Evolutionary conservation across 768 basidiomycete species (phyloP).

Genomic region (Russula ochroleuca): DNA sequence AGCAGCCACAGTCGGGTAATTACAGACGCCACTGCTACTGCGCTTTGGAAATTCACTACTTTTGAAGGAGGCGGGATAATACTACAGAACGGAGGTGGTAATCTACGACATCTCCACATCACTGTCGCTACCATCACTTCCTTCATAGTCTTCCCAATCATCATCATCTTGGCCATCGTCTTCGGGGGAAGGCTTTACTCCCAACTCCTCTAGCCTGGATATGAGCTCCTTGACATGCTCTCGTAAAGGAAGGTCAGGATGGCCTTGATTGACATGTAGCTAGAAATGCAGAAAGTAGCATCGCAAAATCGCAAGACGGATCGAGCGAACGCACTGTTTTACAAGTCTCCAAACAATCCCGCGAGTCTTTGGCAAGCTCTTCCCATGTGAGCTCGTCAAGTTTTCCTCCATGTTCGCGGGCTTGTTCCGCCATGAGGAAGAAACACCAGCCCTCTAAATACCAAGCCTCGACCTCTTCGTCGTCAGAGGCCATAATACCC

Average conservation of each 20-base stretch:
- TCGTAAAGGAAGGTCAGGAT: conserved; percentile 71
- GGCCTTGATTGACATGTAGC: conserved; percentile 67
- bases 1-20: no score
- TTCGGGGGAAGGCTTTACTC: conserved; percentile 57
- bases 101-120: conserved; percentile 43
- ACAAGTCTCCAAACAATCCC: conserved; percentile 82
- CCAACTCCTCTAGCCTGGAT: conserved; percentile 57
- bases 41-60: conserved; percentile 2
- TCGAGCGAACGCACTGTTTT: conserved; percentile 50
- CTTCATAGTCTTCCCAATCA: conserved; percentile 63
- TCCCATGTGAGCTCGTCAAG: conserved; percentile 58
- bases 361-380: conserved; percentile 72
- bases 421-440: conserved; percentile 74
- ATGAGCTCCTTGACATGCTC: conserved; percentile 75
- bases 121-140: conserved; percentile 46
- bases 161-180: conserved; percentile 51
- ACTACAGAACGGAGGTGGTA: background rate
- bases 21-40: no score
- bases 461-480: conserved; percentile 87
- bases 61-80: background rate
- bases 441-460: conserved; percentile 95
- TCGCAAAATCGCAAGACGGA: conserved; percentile 1
- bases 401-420: conserved; percentile 48
- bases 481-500: conserved; percentile 74
- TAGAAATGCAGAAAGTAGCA: conserved; percentile 32